Base-by-base conservation (phyloP, 2,329 filamentous ascomycete species). In the Ceratocystis cacaofunesta region DNA sequence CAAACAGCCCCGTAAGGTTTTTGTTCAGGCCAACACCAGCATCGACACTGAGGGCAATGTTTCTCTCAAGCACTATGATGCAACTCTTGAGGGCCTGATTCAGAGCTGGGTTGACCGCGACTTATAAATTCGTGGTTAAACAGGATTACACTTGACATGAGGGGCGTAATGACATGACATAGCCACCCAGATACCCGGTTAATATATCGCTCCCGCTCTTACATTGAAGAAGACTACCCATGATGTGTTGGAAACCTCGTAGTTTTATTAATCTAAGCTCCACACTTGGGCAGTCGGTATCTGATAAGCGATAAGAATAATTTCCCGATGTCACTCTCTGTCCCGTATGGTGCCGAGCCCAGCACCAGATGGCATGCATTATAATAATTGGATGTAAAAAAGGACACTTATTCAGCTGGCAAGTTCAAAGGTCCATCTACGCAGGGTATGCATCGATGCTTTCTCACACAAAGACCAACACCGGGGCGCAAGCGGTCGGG, bases 21-120 rank as follows among this genome's bases (percentile, higher is more conserved):
- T 95, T 77, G 90, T 96, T 64, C 92, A 96, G 78, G 90, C 90
- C 67, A 97, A 95, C 75, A 96, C 92, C 0, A 81, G 86, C 66
- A 72, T 94, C 50, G 84, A 87, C 68, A 77, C 81, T 12, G 83
- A 81, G 0, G 89, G 88, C 66, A 82, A 85, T 73, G 89, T 95
- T 36, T 81, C 79, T 15, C 76, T 96, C 75, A 89, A 86, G 77
- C 90, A 96, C 77, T 96, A 96, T 75, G 89, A 95, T 70, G 82
- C 91, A 0, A 89, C 84, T 5, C 78, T 86, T 5, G 83, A 88
- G 74, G 92, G 92, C 5, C 85, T 97, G 78, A 86, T 95, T 68
- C 81, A 89, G 79, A 94, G 89, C 75, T 95, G 84, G 80, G 87
- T 80, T 1, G 88, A 91, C 70, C 79, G 84, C 65, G 74, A 79